These are phyloP conservation scores for Buxus sempervirens DNA, from an alignment of 164 flowering plant genomes.

Conservation along the genomic window DNA sequence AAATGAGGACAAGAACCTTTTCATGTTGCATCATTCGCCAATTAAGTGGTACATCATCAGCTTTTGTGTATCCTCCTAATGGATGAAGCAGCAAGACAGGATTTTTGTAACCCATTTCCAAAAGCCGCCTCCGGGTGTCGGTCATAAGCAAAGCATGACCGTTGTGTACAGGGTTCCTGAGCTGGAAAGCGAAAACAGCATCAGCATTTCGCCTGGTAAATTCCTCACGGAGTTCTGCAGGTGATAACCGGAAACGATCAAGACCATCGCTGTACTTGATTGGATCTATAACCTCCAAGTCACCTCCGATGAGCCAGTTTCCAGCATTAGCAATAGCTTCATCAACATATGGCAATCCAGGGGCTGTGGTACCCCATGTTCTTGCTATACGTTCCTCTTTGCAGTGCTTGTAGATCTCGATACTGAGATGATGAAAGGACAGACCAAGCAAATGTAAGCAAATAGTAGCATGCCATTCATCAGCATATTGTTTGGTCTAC, in stretches of 20 bases:
- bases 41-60: constrained; percentile 90
- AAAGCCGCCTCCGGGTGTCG: constrained; percentile 20
- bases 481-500: too few species aligned
- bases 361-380: constrained; percentile 91
- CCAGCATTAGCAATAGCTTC: constrained; percentile 63
- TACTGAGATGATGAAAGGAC: constrained; percentile 35
- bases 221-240: constrained; percentile 73
- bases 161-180: constrained; percentile 90
- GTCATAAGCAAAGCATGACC: constrained; percentile 71
- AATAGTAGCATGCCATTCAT: not conserved
- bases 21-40: constrained; percentile 97
- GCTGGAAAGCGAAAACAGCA: constrained; percentile 97
- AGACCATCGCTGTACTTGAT: constrained; percentile 86
- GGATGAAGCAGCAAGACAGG: constrained; percentile 19
- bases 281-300: constrained; percentile 74
- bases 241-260: constrained; percentile 79
- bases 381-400: constrained; percentile 89
- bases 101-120: constrained; percentile 24
- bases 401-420: constrained; percentile 87
- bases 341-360: constrained; percentile 81
- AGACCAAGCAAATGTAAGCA: not conserved
- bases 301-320: constrained; percentile 89
- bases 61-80: constrained; percentile 60
- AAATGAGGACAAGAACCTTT: constrained; percentile 45
- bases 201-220: constrained; percentile 75